A percentile compares a stretch with the other conserved stretches of the same genome.
Conservation (phyloP, 148 eudicot species). For the Diospyros kaki region DNA sequence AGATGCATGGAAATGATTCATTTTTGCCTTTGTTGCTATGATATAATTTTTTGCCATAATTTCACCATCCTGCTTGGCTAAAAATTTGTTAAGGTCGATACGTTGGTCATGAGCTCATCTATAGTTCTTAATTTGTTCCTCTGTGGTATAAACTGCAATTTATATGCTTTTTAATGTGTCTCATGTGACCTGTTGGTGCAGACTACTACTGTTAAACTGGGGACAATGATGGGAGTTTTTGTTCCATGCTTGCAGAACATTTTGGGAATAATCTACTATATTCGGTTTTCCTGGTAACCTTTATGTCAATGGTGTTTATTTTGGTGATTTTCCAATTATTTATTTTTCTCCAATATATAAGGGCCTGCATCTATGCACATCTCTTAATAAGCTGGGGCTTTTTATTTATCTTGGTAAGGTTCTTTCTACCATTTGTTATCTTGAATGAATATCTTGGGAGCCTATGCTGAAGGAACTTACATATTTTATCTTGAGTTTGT, state of each 20-base stretch:
- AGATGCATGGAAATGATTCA: not conserved
- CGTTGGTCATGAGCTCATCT: not conserved
- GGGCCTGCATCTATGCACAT: not conserved
- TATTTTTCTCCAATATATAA: not conserved
- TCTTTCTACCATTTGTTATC: not conserved
- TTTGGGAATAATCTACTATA: conserved; percentile 92
- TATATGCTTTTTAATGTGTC: conserved; percentile 5
- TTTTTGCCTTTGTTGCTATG: not conserved
- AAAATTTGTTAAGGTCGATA: not conserved
- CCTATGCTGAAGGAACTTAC: not conserved
- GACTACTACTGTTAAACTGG: conserved; percentile 57
- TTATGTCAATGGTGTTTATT: conserved; percentile 8
- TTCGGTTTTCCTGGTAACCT: conserved; percentile 89
- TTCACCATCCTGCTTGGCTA: not conserved
- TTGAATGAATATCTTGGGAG: not conserved
- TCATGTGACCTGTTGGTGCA: conserved; percentile 31
- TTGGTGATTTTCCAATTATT: conserved; percentile 5
- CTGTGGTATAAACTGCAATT: not conserved
- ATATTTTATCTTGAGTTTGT: not conserved
- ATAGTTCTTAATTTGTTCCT: not conserved
- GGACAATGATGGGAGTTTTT: conserved; percentile 97
- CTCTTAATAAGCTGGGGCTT: not conserved
- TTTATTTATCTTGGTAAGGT: not conserved
- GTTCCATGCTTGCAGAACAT: conserved; percentile 96
- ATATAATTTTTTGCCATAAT: not conserved